A percentile compares a stretch with the other conserved stretches of the same genome.
These are phyloP conservation scores for Schizophyllum commune DNA, from an alignment of 1,284 basidiomycete genomes.

Conservation along the genomic window DNA sequence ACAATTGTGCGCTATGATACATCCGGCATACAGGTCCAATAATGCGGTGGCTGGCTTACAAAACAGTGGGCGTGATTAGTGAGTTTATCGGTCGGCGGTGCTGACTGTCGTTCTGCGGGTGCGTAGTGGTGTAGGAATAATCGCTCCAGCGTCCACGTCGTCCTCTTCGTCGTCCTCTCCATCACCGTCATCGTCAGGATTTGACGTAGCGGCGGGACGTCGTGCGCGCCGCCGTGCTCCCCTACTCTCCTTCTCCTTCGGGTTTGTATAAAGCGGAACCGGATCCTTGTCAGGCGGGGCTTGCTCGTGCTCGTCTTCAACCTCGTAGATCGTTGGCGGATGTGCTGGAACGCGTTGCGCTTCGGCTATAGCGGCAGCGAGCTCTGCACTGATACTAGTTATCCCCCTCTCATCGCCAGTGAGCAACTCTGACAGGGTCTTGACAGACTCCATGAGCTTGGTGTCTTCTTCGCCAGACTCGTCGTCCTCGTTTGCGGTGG, in stretches of 20 bases:
- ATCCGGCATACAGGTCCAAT: not conserved
- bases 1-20: not conserved
- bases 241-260: constrained; percentile 14
- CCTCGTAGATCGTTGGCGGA: constrained; percentile 24
- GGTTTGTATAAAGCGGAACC: not conserved
- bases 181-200: not conserved
- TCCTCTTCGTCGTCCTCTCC: constrained; percentile 28
- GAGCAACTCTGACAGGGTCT: constrained; percentile 61
- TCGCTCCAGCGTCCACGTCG: constrained; percentile 38
- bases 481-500: constrained; percentile 23
- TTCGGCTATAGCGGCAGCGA: constrained; percentile 60
- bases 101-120: constrained; percentile 35
- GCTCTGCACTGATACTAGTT: constrained; percentile 64
- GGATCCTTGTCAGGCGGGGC: constrained; percentile 15
- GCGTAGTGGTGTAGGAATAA: constrained; percentile 50
- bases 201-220: not conserved
- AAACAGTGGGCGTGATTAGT: no score
- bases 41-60: no score
- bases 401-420: constrained; percentile 45
- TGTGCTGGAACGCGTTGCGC: not conserved
- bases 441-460: constrained; percentile 59
- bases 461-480: constrained; percentile 39
- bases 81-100: no score
- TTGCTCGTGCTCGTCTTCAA: constrained; percentile 49
- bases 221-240: constrained; percentile 11